Evolutionary conservation across 805 yeast species (phyloP).

Genomic region (Pichia nanzhaoensis): DNA sequence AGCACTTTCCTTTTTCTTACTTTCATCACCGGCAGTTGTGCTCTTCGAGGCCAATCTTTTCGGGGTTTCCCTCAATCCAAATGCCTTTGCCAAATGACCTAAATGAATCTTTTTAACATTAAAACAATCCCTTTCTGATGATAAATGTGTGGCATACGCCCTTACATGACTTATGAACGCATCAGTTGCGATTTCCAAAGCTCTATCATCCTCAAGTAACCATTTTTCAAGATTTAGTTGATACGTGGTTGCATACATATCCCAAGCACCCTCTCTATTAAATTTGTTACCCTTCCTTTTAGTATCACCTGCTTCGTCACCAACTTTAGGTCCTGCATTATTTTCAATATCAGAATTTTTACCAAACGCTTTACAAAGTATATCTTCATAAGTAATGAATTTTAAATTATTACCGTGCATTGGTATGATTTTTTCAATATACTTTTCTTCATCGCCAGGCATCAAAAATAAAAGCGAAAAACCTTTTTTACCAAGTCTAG

Average conservation of each 20-base stretch:
- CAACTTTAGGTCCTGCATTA: slow-evolving; percentile 21
- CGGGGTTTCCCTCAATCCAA: slow-evolving; percentile 93
- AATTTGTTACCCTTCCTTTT: slow-evolving; percentile 16
- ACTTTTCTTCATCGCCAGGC: slow-evolving; percentile 88
- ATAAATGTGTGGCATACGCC: slow-evolving; percentile 92
- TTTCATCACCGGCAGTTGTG: slow-evolving; percentile 30
- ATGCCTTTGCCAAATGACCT: slow-evolving; percentile 94
- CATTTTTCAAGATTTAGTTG: slow-evolving; percentile 87
- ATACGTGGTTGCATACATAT: slow-evolving; percentile 92
- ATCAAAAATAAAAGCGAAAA: slow-evolving; percentile 68
- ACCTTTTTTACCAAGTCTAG: slow-evolving; percentile 92
- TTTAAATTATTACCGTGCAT: slow-evolving; percentile 50
- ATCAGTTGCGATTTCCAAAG: slow-evolving; percentile 61
- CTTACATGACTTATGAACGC: slow-evolving; percentile 87
- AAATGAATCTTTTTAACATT: slow-evolving; percentile 78
- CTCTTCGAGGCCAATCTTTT: slow-evolving; percentile 50
- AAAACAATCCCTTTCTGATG: slow-evolving; percentile 72
- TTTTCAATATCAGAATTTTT: slow-evolving; percentile 17
- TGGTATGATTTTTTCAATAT: slow-evolving; percentile 53
- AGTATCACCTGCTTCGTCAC: slow-evolving; percentile 17
- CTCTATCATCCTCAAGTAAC: slow-evolving; percentile 60
- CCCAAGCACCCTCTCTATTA: slow-evolving; percentile 54
- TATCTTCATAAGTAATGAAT: slow-evolving; percentile 42
- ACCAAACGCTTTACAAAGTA: slow-evolving; percentile 25
- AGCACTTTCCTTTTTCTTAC: slow-evolving; percentile 55